Evolutionary conservation across 345 rosid species (phyloP).

Genomic region (Camelina laxa): DNA sequence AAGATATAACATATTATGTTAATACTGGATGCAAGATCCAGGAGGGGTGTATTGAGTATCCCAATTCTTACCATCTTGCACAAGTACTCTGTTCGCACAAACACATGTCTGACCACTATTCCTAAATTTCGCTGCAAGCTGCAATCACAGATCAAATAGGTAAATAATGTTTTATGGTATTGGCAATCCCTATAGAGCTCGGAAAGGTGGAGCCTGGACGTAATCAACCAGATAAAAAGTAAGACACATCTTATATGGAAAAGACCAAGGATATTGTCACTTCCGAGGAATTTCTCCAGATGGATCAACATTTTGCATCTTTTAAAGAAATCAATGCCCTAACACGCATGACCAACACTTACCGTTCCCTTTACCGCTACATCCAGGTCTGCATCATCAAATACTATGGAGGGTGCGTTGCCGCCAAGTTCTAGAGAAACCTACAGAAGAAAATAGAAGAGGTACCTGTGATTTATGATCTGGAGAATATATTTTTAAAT

Average conservation of each 20-base stretch:
- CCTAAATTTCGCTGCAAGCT: slow-evolving; percentile 96
- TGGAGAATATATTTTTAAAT: not conserved
- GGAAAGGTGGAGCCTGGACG: slow-evolving; percentile 9
- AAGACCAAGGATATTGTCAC: not conserved
- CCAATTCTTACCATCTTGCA: slow-evolving; percentile 82
- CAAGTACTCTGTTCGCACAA: slow-evolving; percentile 87
- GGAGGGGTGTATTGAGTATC: slow-evolving; percentile 20
- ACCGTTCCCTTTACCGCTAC: slow-evolving; percentile 98
- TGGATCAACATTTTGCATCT: slow-evolving; percentile 22
- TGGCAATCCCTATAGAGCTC: slow-evolving; percentile 16
- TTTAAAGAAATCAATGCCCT: slow-evolving; percentile 8
- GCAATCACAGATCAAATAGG: slow-evolving; percentile 46
- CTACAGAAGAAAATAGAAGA: slow-evolving; percentile 48
- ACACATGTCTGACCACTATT: slow-evolving; percentile 98
- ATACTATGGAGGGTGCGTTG: slow-evolving; percentile 96
- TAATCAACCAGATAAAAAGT: slow-evolving; percentile 18
- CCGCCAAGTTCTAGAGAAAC: slow-evolving; percentile 97
- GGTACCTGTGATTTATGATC: slow-evolving; percentile 22
- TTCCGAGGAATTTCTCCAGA: slow-evolving; percentile 6
- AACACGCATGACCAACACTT: slow-evolving; percentile 44
- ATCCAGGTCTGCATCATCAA: slow-evolving; percentile 92
- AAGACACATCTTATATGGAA: slow-evolving; percentile 10
- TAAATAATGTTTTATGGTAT: not conserved
- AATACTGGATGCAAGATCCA: slow-evolving; percentile 21
- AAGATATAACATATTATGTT: slow-evolving; percentile 11